Percentiles rank a stretch among this genome's conserved stretches.
These are phyloP conservation scores for Pythium monospermum DNA, from an alignment of 352 stramenopile species.

Conservation along the genomic window DNA sequence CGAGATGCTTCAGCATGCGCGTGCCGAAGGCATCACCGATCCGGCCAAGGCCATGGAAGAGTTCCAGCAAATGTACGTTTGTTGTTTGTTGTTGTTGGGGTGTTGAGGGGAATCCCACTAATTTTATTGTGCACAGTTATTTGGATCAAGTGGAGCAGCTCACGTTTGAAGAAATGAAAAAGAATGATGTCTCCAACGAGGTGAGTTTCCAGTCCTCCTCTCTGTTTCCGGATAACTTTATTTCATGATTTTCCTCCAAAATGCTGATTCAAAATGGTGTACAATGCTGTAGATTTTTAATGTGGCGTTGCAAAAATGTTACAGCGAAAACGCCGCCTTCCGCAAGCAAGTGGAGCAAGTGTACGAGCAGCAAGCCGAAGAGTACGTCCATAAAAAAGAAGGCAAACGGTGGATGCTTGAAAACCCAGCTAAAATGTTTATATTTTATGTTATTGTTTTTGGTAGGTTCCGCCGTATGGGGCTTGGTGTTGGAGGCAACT, in stretches of 20 bases:
- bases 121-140: slow-evolving; percentile 19
- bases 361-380: slow-evolving; percentile 60
- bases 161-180: slow-evolving; percentile 61
- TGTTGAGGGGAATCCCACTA: background rate
- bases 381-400: slow-evolving; percentile 33
- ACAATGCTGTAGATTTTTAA: slow-evolving; percentile 51
- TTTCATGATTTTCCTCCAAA: no score
- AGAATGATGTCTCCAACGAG: slow-evolving; percentile 52
- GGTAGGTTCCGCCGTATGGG: slow-evolving; percentile 68
- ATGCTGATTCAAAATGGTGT: no score
- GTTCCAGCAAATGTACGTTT: slow-evolving; percentile 58
- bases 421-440: no score
- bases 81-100: slow-evolving; percentile 1
- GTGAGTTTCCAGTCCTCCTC: slow-evolving; percentile 19
- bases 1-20: slow-evolving; percentile 68
- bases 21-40: slow-evolving; percentile 68
- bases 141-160: slow-evolving; percentile 71
- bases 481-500: slow-evolving; percentile 43
- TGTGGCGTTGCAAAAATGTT: slow-evolving; percentile 61
- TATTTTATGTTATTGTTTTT: background rate
- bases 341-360: slow-evolving; percentile 64
- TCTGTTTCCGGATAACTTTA: background rate
- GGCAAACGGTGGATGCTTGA: no score
- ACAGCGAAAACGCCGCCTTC: slow-evolving; percentile 58
- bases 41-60: slow-evolving; percentile 63